Base-by-base conservation (phyloP, 257 asterid genomes). In the Catharanthus roseus region DNA sequence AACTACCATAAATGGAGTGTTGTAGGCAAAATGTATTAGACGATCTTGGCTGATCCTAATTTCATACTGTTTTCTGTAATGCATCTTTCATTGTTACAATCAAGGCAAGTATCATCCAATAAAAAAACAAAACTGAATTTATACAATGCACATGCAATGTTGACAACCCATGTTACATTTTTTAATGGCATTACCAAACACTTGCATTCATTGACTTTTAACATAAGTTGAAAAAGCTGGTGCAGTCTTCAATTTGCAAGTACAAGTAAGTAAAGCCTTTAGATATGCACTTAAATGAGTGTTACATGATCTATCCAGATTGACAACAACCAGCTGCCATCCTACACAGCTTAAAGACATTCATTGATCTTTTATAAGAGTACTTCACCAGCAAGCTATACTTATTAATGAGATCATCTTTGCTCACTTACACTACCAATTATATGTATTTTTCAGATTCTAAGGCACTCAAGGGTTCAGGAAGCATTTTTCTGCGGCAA, bases 131-230 rank as follows among this genome's bases (percentile, higher is more conserved):
- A 74, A 72, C 33, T 74, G 70, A 51, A 58, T 50, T 70, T 77
- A 76, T 69, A 77, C 78, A 38, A n/a, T 28, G 89, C 97, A 88
- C 97, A 86, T 88, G 90, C 86, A 70, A 6, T 85, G 88, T 82
- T 88, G 88, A 85, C 89, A 64, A 75, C 73, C 85, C 91, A 91
- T 84, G 87, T 83, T 87, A 80, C 82, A 74, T 65, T 77, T 75
- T 67, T 82, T 78, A 78, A 72, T 85, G 69, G 81, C 78, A 73
- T 71, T 77, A 79, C 83, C 84, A 82, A 77, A 73, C 82, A 83
- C 78, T 70, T 70, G 72, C 74, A 67, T 26, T 67, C 76, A 72
- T 81, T 88, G 84, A 86, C 88, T 85, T 83, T 67, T 44, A 66
- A 65, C 64, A 54, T 55, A 67, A 54, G 84, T 86, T 69, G 74